phyloP scores from a whole-genome alignment of 306 rosid genomes.

The Vachellia pachyceras region DNA sequence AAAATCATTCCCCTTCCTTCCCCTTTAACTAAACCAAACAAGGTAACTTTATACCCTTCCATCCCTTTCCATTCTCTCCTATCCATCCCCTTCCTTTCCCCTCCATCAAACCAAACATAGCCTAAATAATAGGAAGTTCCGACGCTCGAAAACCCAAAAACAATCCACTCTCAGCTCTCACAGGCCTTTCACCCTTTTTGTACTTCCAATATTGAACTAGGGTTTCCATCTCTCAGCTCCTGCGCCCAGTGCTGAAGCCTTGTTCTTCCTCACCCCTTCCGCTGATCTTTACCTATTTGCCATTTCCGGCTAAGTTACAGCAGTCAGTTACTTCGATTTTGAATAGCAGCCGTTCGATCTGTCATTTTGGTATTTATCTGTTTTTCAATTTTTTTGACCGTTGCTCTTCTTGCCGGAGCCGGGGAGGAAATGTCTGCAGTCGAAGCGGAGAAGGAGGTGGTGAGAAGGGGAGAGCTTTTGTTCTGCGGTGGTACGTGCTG shows the following conservation, averaged over 20 bases:
- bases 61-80: too few species aligned
- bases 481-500: slow-evolving; percentile 92
- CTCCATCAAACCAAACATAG: too few species aligned
- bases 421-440: too few species aligned
- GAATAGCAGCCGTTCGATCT: slow-evolving; percentile 83
- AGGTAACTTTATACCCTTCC: too few species aligned
- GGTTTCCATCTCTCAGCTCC: slow-evolving; percentile 68
- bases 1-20: too few species aligned
- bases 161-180: too few species aligned
- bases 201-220: slow-evolving; percentile 61
- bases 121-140: slow-evolving; percentile 49
- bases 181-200: slow-evolving; percentile 7
- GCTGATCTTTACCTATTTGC: slow-evolving; percentile 59
- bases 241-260: slow-evolving; percentile 38
- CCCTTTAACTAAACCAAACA: too few species aligned
- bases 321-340: slow-evolving; percentile 40
- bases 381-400: slow-evolving; percentile 38
- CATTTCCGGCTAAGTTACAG: slow-evolving; percentile 45
- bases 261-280: slow-evolving; percentile 25
- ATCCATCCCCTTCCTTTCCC: too few species aligned
- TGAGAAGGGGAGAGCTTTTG: slow-evolving; percentile 79
- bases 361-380: slow-evolving; percentile 29
- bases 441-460: too few species aligned
- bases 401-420: slow-evolving; percentile 51
- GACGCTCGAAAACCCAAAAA: slow-evolving; percentile 57